Conservation (phyloP, 441 rosid genomes). For the Pelargonium myrrhifolium region DNA sequence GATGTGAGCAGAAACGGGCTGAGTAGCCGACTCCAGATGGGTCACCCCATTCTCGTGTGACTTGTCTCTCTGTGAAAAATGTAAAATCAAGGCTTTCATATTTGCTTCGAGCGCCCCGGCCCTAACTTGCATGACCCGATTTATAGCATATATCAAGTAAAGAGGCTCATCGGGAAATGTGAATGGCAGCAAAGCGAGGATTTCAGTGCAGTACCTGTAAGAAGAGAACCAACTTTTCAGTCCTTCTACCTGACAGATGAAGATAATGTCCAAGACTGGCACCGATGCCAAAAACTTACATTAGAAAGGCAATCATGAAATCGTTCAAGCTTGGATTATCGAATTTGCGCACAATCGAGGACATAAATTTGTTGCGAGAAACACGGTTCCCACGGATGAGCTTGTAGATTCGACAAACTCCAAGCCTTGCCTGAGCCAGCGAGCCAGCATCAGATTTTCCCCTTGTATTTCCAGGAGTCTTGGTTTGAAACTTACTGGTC, state of each 20-base stretch:
- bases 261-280: constrained; percentile 10
- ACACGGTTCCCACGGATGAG: constrained; percentile 88
- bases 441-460: constrained; percentile 62
- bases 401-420: constrained; percentile 93
- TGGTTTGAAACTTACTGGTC: constrained; percentile 48
- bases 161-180: constrained; percentile 95
- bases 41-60: constrained; percentile 14
- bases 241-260: constrained; percentile 12
- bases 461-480: constrained; percentile 48
- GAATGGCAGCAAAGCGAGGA: constrained; percentile 89
- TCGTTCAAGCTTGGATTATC: constrained; percentile 67
- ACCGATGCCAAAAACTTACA: constrained; percentile 46
- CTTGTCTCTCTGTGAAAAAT: constrained; percentile 43
- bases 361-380: constrained; percentile 94
- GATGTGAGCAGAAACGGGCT: constrained; percentile 27
- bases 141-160: constrained; percentile 79
- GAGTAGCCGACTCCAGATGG: constrained; percentile 31
- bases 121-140: constrained; percentile 88
- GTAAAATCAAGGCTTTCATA: constrained; percentile 60
- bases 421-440: constrained; percentile 86
- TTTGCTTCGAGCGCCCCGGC: constrained; percentile 93
- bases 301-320: constrained; percentile 61
- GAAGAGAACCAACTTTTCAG: constrained; percentile 18
- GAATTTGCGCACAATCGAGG: constrained; percentile 94
- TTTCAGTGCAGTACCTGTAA: constrained; percentile 88